Evolutionary conservation across 257 asterid genomes (phyloP), one percentile per base, ranked within the genome.

Genomic region (Mitragyna speciosa): DNA sequence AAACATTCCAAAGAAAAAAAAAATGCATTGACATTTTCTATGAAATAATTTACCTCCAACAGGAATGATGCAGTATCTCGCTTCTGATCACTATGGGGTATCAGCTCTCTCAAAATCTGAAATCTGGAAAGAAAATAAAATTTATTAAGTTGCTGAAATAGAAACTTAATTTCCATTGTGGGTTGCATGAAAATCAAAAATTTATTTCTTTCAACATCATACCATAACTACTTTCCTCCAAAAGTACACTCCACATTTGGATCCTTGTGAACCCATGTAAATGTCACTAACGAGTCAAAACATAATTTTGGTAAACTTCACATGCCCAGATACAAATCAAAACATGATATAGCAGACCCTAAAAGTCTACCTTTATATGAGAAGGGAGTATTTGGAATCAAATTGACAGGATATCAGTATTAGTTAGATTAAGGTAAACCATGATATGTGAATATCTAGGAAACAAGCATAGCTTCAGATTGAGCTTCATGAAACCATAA

Each of bases 31-130:
- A 68, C 72, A 11, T 51, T 12, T 72, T 71, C 59, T 36, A 51
- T 28, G 65, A 72, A 78, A 65, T 45, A n/a, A 67, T 47, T 66
- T 77, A 91, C 98, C 98, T 94, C 98, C 75, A 87, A 82, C 76
- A 94, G 86, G 80, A 94, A 93, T 7, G 98, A 94, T 9, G 98
- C 97, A 19, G 97, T 94, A 82, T 94, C 97, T 81, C 98, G 85
- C 89, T 93, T 94, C 83, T 93, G 97, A 82, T 94, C 97, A 30
- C 94, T 85, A 75, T 91, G 75, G 20, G 98, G 98, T 82, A 94
- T 91, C 87, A 94, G 85, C 77, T 89, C 96, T 89, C 98, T 93
- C 92, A 94, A 83, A 69, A 89, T 86, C 85, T 90, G 97, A 89
- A 89, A 94, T 81, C 98, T 94, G 90, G 72, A 4, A 33, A 52